phyloP scores from a whole-genome alignment of 805 yeast genomes.

The Zygosaccharomyces bailii region DNA sequence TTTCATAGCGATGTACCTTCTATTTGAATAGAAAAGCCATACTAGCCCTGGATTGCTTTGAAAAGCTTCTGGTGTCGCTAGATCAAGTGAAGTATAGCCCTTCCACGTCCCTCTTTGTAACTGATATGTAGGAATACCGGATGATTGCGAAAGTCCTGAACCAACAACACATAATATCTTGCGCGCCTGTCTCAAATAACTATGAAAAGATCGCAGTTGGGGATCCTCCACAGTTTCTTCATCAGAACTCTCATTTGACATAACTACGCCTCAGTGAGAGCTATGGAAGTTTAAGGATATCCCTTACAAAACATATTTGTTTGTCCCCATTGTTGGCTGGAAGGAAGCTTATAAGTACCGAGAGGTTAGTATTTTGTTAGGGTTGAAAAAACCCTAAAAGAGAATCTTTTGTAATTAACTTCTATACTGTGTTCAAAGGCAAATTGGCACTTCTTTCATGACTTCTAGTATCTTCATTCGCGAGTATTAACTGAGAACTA shows the following conservation, averaged over 20 bases:
- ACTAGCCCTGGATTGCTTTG: constrained; percentile 78
- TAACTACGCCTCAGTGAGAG: background rate
- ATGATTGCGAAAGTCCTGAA: constrained; percentile 75
- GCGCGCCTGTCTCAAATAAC: constrained; percentile 42
- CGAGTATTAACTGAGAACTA: too few species aligned
- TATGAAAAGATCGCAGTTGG: constrained; percentile 44
- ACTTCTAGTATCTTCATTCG: too few species aligned
- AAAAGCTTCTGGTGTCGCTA: constrained; percentile 92
- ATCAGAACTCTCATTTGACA: constrained; percentile 10
- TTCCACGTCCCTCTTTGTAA: constrained; percentile 77
- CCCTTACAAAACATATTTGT: too few species aligned
- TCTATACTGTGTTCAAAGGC: too few species aligned
- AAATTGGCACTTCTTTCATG: too few species aligned
- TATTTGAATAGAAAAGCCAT: constrained; percentile 81
- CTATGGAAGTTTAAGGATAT: background rate
- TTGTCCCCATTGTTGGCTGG: too few species aligned
- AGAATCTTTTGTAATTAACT: too few species aligned
- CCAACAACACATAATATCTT: constrained; percentile 68
- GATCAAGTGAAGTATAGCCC: constrained; percentile 70
- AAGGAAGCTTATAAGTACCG: background rate
- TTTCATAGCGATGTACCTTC: constrained; percentile 59
- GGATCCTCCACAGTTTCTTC: constrained; percentile 10
- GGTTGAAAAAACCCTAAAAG: too few species aligned
- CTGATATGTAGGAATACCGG: constrained; percentile 73
- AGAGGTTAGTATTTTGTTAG: background rate